phyloP scores from a whole-genome alignment of 148 eudicot species.

The Cornus suecica region DNA sequence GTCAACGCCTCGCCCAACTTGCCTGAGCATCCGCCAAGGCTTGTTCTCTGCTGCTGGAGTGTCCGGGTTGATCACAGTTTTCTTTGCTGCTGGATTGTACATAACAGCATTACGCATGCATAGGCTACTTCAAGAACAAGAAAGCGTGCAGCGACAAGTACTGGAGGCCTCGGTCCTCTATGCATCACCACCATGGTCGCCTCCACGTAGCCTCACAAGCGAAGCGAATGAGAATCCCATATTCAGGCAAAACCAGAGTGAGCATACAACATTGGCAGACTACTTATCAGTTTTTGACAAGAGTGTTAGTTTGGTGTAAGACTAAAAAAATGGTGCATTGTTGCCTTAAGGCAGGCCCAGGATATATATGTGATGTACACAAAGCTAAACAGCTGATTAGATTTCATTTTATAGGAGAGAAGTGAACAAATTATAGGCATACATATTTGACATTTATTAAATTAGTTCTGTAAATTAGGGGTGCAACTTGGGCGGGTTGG shows the following conservation, averaged over 20 bases:
- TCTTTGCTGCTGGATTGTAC: conserved; percentile 65
- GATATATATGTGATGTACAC: neutral
- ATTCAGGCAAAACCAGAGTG: conserved; percentile 18
- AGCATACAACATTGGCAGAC: conserved; percentile 8
- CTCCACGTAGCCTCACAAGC: conserved; percentile 17
- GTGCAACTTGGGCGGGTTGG: too few relatives aligned
- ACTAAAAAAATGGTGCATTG: neutral
- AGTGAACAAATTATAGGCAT: neutral
- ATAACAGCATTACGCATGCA: conserved; percentile 56
- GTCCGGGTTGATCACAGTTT: conserved; percentile 57
- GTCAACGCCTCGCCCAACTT: conserved; percentile 48
- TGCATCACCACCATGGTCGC: conserved; percentile 63
- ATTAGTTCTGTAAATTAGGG: neutral
- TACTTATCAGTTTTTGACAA: conserved; percentile 30
- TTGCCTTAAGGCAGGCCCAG: too few relatives aligned
- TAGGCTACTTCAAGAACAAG: conserved; percentile 46
- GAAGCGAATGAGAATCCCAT: conserved; percentile 27
- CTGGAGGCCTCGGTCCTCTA: conserved; percentile 44
- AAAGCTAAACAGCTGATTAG: neutral
- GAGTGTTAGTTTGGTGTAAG: neutral
- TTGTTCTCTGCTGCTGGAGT: conserved; percentile 76
- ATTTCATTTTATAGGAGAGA: neutral
- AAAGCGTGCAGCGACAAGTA: conserved; percentile 35
- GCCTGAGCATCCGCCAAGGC: conserved; percentile 54
- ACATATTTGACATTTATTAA: neutral